Evolutionary conservation across 129 eudicot genomes (phyloP).

Genomic region (Flaveria brownii): DNA sequence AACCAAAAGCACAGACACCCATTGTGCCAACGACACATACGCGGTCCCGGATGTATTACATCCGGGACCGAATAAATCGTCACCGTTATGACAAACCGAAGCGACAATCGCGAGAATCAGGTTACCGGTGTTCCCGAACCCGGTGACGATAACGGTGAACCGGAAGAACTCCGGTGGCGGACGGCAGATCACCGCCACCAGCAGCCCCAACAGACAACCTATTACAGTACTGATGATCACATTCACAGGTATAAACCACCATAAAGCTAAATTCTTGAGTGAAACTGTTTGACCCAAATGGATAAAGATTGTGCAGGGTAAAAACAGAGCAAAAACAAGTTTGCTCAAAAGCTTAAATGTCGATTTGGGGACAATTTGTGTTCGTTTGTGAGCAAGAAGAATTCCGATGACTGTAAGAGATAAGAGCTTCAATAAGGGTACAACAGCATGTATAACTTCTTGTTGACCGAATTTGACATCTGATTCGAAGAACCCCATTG

Average conservation of each 20-base stretch:
- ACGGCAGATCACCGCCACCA: slow-evolving; percentile 65
- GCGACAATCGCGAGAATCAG: slow-evolving; percentile 69
- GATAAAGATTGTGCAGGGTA: slow-evolving; percentile 78
- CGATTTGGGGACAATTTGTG: slow-evolving; percentile 66
- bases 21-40: slow-evolving; percentile 76
- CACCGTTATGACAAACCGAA: slow-evolving; percentile 58
- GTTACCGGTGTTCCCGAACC: slow-evolving; percentile 88
- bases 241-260: slow-evolving; percentile 93
- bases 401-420: slow-evolving; percentile 64
- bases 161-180: slow-evolving; percentile 83
- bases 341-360: slow-evolving; percentile 90
- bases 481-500: slow-evolving; percentile 22
- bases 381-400: slow-evolving; percentile 62
- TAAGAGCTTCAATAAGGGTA: slow-evolving; percentile 67
- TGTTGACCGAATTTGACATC: slow-evolving; percentile 41
- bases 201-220: slow-evolving; percentile 62
- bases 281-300: slow-evolving; percentile 76
- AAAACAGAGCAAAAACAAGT: slow-evolving; percentile 78
- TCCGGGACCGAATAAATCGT: slow-evolving; percentile 54
- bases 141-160: slow-evolving; percentile 73
- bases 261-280: slow-evolving; percentile 45
- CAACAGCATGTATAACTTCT: slow-evolving; percentile 49
- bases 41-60: slow-evolving; percentile 62
- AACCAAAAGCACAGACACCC: slow-evolving; percentile 78
- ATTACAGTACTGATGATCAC: slow-evolving; percentile 60